These are phyloP conservation scores for Aspergillus sp. DNA, from an alignment of 2,329 filamentous ascomycete species.

Conservation along the genomic window DNA sequence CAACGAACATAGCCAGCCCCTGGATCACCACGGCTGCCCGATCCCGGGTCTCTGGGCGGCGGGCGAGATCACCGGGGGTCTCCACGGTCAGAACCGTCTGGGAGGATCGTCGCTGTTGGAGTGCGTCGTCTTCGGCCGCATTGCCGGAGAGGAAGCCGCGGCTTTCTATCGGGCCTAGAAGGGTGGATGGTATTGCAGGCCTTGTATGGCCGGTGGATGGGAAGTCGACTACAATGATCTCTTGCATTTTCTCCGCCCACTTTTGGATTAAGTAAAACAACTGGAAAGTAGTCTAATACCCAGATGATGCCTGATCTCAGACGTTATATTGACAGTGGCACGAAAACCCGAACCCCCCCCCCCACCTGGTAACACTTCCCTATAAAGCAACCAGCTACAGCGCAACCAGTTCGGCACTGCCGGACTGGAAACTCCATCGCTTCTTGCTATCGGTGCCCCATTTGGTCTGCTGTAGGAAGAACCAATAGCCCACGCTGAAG, in stretches of 20 bases:
- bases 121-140: conserved; percentile 63
- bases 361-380: too few relatives aligned
- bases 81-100: conserved; percentile 63
- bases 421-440: not conserved
- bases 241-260: too few relatives aligned
- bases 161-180: conserved; percentile 12
- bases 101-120: conserved; percentile 63
- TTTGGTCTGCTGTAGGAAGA: not conserved
- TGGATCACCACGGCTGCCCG: conserved; percentile 43
- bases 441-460: not conserved
- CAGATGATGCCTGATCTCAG: too few relatives aligned
- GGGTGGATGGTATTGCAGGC: too few relatives aligned
- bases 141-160: conserved; percentile 54
- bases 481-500: not conserved
- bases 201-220: too few relatives aligned
- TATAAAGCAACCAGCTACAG: not conserved
- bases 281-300: too few relatives aligned
- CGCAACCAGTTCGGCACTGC: not conserved
- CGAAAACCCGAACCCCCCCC: too few relatives aligned
- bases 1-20: conserved; percentile 53
- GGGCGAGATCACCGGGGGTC: conserved; percentile 63
- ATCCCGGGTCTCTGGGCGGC: conserved; percentile 62
- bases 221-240: too few relatives aligned
- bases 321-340: too few relatives aligned
- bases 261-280: too few relatives aligned